Evolutionary conservation across 495 filamentous ascomycete genomes (phyloP).

Genomic region (Parathielavia hyrcaniae): DNA sequence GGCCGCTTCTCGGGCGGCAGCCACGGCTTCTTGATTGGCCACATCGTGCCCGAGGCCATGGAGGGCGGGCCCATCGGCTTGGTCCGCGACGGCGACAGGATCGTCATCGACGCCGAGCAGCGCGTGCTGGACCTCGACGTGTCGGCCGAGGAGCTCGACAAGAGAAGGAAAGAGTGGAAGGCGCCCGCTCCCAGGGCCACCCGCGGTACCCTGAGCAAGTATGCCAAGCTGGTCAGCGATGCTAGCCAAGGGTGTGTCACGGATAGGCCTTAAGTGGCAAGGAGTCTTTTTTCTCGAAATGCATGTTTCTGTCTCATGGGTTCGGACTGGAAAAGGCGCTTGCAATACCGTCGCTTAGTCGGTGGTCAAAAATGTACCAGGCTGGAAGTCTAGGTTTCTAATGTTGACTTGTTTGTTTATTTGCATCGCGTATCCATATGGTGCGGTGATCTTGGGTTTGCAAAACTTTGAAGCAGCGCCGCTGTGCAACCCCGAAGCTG

Average conservation of each 20-base stretch:
- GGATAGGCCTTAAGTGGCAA: conserved; percentile 39
- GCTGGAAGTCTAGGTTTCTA: conserved; percentile 5
- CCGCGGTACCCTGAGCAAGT: conserved; percentile 73
- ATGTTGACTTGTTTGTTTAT: neutral
- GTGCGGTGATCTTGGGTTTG: no score
- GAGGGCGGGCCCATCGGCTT: conserved; percentile 65
- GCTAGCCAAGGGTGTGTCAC: conserved; percentile 79
- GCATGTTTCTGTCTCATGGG: conserved; percentile 17
- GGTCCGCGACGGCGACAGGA: conserved; percentile 60
- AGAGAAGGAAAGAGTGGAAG: conserved; percentile 58
- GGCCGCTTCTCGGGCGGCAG: conserved; percentile 71
- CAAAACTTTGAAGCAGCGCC: no score
- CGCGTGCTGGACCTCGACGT: conserved; percentile 56
- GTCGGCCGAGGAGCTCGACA: conserved; percentile 55
- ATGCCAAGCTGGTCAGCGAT: conserved; percentile 62
- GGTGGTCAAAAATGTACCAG: conserved; percentile 14
- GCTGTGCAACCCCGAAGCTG: no score
- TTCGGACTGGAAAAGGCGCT: conserved; percentile 13
- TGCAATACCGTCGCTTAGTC: neutral
- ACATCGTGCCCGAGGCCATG: conserved; percentile 66
- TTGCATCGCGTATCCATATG: neutral
- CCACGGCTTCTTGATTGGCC: conserved; percentile 75
- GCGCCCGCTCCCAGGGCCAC: conserved; percentile 61
- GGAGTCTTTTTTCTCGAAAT: neutral
- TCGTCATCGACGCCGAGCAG: conserved; percentile 67